Percentiles rank a stretch among this genome's conserved stretches.
phyloP scores from a whole-genome alignment of 108 stramenopile species.

The Nitzschia sp. region DNA sequence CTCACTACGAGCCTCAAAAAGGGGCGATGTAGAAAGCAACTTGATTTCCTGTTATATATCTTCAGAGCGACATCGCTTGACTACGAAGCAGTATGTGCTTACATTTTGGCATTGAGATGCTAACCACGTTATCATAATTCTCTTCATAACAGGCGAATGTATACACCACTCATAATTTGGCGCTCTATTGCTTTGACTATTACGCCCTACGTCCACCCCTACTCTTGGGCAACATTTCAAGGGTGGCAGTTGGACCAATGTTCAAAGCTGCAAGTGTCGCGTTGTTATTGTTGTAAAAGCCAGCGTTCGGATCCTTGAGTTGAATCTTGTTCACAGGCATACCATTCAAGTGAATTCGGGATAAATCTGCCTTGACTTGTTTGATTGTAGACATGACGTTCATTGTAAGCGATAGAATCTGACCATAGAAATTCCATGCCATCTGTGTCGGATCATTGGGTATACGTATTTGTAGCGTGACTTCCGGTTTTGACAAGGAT shows the following conservation, averaged over 20 bases:
- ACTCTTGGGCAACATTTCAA: constrained; percentile 74
- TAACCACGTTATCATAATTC: no score
- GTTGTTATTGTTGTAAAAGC: constrained; percentile 75
- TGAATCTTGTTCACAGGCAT: constrained; percentile 91
- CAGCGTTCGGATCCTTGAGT: constrained; percentile 56
- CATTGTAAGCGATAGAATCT: constrained; percentile 64
- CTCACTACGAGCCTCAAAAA: constrained; percentile 69
- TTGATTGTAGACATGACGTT: constrained; percentile 71
- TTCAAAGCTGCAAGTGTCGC: constrained; percentile 67
- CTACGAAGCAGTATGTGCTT: no score
- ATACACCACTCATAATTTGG: not conserved
- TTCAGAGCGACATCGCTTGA: constrained; percentile 28
- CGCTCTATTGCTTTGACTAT: no score
- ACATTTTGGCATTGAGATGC: no score
- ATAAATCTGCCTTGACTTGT: constrained; percentile 65
- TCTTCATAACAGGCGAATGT: not conserved
- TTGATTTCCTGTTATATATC: constrained; percentile 51
- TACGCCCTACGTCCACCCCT: constrained; percentile 78
- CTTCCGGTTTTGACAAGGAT: constrained; percentile 52
- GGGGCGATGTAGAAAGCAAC: constrained; percentile 62
- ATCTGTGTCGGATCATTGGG: constrained; percentile 73
- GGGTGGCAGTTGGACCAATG: constrained; percentile 63
- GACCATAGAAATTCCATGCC: constrained; percentile 85
- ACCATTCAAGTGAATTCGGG: constrained; percentile 51
- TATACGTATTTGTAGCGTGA: constrained; percentile 65